Evolutionary conservation across 176 grass and related monocot species (phyloP), one percentile per base, ranked within the genome.

Genomic region (Paspalum vaginatum): DNA sequence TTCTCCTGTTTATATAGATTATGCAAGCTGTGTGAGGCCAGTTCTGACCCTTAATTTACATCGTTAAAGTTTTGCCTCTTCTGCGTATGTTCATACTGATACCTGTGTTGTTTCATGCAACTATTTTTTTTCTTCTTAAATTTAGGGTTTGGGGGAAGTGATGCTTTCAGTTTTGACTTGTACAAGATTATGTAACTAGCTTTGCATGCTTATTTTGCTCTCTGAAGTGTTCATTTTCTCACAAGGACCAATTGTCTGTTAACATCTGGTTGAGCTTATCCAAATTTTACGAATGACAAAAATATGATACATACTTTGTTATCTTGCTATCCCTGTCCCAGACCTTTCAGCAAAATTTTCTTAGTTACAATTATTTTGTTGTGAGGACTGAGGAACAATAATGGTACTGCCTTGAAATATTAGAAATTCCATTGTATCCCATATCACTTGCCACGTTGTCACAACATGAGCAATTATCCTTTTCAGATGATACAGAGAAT

Each of bases 191-290:
- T 57, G 16, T 20, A 26, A 41, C 24, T 66, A 22, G 0, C 78
- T 79, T 83, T 72, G 7, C 40, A 53, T 82, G 74, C 50, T 27
- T 78, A 51, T 9, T 50, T 59, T 73, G 2, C 8, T 41, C 7
- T 61, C 17, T 58, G 1, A 74, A 25, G 61, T 12, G 56, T 40
- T 60, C 59, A 15, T 46, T 81, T 40, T 61, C 45, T 41, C 51
- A 22, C 18, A 16, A 72, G 51, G 18, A n/a, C 58, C 14, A 14
- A 38, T 55, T 50, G 12, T 3, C 8, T 50, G 27, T 57, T 67
- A 2, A 9, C 58, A 76, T 59, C 20, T 27, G 44, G 1, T 8
- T 4, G 11, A 32, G 12, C 17, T 79, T 10, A 17, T 55, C 22
- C 12, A 24, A 64, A 41, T 20, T 56, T n/a, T 42, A 43, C 52